Conservation (phyloP, 192 early-diverging fungal genomes). For the Fimicolochytrium jonesii region DNA sequence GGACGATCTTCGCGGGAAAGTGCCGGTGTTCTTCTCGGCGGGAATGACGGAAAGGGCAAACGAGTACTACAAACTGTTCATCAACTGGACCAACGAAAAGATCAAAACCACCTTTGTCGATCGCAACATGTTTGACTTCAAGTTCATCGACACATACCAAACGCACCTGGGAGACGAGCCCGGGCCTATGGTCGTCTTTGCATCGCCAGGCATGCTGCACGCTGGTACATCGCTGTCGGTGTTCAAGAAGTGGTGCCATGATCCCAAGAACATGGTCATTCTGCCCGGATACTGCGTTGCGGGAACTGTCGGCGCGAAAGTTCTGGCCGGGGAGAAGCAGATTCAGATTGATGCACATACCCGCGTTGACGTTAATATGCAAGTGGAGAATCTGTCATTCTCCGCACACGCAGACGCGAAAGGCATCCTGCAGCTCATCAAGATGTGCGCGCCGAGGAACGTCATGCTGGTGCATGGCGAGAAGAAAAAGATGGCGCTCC, state of each 20-base stretch:
- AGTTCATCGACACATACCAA: conserved; percentile 84
- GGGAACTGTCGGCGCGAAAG: conserved; percentile 92
- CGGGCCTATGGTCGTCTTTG: conserved; percentile 93
- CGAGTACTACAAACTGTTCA: conserved; percentile 94
- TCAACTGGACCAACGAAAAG: conserved; percentile 98
- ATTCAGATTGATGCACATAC: conserved; percentile 80
- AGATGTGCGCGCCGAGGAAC: conserved; percentile 81
- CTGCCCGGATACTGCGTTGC: conserved; percentile 97
- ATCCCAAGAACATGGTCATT: conserved; percentile 94
- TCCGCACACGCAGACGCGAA: conserved; percentile 97
- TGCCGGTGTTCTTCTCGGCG: conserved; percentile 94
- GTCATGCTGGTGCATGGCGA: conserved; percentile 94
- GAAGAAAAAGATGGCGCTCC: conserved; percentile 77
- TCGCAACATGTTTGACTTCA: conserved; percentile 95
- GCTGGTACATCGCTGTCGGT: conserved; percentile 89
- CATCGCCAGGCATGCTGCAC: conserved; percentile 98
- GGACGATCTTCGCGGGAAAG: conserved; percentile 67
- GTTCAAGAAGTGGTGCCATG: conserved; percentile 92
- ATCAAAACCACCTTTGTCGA: conserved; percentile 90
- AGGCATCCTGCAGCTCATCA: conserved; percentile 94
- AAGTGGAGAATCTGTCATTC: conserved; percentile 92
- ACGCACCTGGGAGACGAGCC: conserved; percentile 64
- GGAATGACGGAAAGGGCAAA: conserved; percentile 92
- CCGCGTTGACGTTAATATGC: conserved; percentile 70
- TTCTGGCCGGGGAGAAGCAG: conserved; percentile 80